Base-by-base conservation (phyloP, 148 eudicot species). In the Fagopyrum homotropicum region DNA sequence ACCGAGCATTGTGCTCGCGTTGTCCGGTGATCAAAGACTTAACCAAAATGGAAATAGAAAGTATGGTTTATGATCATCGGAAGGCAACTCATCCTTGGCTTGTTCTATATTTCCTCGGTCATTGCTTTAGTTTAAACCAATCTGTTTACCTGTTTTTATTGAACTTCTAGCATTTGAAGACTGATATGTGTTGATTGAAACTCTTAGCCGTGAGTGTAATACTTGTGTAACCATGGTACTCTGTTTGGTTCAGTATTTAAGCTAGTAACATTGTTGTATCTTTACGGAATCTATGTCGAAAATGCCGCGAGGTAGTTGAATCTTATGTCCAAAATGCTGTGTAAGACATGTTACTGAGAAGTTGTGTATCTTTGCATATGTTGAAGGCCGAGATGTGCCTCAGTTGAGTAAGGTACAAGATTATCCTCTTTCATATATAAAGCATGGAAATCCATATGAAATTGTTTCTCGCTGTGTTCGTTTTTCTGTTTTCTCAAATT, bases 21-120 rank as follows among this genome's bases (percentile, higher is more conserved):
- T 61, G 90, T 86, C 77, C 84, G 86, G 85, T 87, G 90, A 84
- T 82, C 57, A 69, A 73, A 80, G 69, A 77, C 72, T 59, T 76
- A 44, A 60, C 12, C 43, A 73, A 45, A 17, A 47, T 55, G 52
- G 45, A 60, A 16, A 69, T 66, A 9, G 47, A 30, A 12, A 7
- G 72, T 45, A 7, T 26, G 49, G 49, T 69, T 12, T n/a, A 30
- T 44, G 47, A 45, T 45, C 79, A 72, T 86, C 61, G 82, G 82
- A 73, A 45, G 91, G 96, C 98, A 93, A 90, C 83, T 89, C 98
- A 90, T 90, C 93, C 98, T 90, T 93, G 98, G 98, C 98, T 93
- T 81, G 80, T 47, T 70, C 55, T 72, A 14, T 40, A 66, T 66
- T 66, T 66, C 6, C 4, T 14, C 59, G 0, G 5, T 6, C 47